Evolutionary conservation across 2,329 filamentous ascomycete species (phyloP), one percentile per base, ranked within the genome.

Genomic region (Trichoderma pleuroti): DNA sequence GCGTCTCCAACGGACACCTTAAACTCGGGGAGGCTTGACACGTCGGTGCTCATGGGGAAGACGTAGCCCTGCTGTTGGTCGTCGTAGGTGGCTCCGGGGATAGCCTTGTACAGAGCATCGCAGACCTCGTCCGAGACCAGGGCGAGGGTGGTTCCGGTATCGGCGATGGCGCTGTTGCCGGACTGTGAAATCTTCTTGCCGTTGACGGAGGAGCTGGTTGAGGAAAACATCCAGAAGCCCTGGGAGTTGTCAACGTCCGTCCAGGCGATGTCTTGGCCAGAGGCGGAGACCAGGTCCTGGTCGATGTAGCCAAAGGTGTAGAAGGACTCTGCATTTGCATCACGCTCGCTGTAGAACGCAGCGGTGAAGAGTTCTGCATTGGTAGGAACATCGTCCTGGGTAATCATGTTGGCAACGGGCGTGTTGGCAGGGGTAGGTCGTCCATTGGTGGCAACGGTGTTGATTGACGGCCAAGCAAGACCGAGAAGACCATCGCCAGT

Each of bases 251-350:
- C 87, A 72, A 93, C 84, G 12, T 85, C 82, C n/a, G 90, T 83
- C 77, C 89, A 93, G 24, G 85, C 80, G 75, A 94, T 85, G 3
- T 84, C 76, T 34, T 91, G 91, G 3, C 79, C 83, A 78, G 91
- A 92, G 75, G 91, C 89, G 68, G 81, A 81, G 36, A 68, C 54
- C 5, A 68, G 64, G 82, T 87, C 89, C 1, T 75, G 76, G 77
- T 94, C 90, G 76, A 94, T 89, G 74, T 80, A 85, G 72, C 92
- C 92, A 75, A 94, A 94, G 75, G 93, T 90, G 81, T 93, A 94
- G 46, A 67, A 75, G 61, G 70, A 78, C 77, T 70, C 78, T 80
- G 68, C 71, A 83, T 87, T 57, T 82, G 83, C 68, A 81, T 78
- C 78, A 28, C 81, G 75, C 63, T 81, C 79, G 46, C 77, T 79